Evolutionary conservation across 345 rosid genomes (phyloP), one percentile per base, ranked within the genome.

Genomic region (Boechera divaricarpa): DNA sequence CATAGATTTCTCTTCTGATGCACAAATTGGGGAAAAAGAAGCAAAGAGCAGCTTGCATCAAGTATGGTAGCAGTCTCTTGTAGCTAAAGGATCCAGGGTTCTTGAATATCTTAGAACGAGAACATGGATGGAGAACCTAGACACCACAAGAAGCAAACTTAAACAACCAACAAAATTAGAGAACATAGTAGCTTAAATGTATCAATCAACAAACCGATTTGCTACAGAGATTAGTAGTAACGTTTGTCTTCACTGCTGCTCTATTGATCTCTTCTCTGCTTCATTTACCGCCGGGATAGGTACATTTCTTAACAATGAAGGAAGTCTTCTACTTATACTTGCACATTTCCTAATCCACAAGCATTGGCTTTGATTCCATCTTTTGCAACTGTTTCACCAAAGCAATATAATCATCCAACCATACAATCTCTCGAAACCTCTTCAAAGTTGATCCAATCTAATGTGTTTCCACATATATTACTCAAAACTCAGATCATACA

Each of bases 1-100:
- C 26, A 11, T 16, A 5, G 4, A 4, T 28, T 44, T 13, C 16
- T 13, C 16, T 13, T 8, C 6, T 49, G 59, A 47, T 35, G 28
- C 2, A 36, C 15, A 51, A 21, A 21, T 21, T 21, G 24, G 24
- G 24, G 24, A 21, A 21, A 21, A 21, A 8, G 53, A 26, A n/a
- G 9, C 18, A 15, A 77, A 51, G 29, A 73, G 73, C 68, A 33
- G 83, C 77, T 80, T 82, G 87, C 86, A 76, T 80, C 85, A 90
- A 82, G 80, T 83, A 92, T 2, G 97, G 97, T 55, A 92, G 93
- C 88, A 92, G 58, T 79, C 96, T 87, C 84, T 87, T 77, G 57
- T 88, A 87, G 74, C 87, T 81, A 35, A 92, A 72, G 0, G 96
- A 90, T 2, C 82, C 84, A 2, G 86, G 84, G 18, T 86, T 55